Conservation (phyloP, 768 basidiomycete genomes). For the Fomitopsis serialis region DNA sequence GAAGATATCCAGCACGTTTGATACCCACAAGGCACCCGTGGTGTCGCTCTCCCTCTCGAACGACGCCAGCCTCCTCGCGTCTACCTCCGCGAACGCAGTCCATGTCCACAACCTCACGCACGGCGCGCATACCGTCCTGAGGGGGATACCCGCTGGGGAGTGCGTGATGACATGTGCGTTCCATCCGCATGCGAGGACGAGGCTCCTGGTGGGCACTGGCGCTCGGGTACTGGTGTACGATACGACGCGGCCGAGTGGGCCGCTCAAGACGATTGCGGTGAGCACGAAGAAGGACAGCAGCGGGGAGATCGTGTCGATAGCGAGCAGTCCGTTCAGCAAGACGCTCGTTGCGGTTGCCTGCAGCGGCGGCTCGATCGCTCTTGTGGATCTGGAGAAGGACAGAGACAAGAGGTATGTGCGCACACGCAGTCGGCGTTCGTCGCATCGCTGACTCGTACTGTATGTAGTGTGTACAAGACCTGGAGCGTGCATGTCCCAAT, state of each 20-base stretch:
- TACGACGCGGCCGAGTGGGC: conserved; percentile 48
- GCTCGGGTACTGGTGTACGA: conserved; percentile 59
- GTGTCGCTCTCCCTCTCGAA: conserved; percentile 54
- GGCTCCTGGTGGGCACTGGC: conserved; percentile 50
- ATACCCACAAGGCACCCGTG: conserved; percentile 44
- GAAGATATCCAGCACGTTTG: conserved; percentile 43
- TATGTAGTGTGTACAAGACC: neutral
- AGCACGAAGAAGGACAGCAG: conserved; percentile 31
- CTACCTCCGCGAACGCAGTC: conserved; percentile 44
- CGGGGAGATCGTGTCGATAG: conserved; percentile 50
- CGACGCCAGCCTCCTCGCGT: conserved; percentile 52
- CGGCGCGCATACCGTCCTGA: conserved; percentile 48
- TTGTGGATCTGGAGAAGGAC: conserved; percentile 74
- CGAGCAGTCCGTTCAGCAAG: conserved; percentile 74
- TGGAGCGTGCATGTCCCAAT: conserved; percentile 39
- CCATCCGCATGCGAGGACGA: conserved; percentile 57
- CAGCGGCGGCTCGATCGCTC: conserved; percentile 44
- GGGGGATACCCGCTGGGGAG: conserved; percentile 37
- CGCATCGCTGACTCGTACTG: too few species aligned
- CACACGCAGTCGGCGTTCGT: neutral
- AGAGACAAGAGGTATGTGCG: conserved; percentile 59
- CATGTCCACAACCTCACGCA: conserved; percentile 57
- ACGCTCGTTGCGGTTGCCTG: conserved; percentile 58
- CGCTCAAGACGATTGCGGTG: conserved; percentile 47
- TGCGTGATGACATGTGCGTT: conserved; percentile 47